Percentiles rank a stretch among this genome's conserved stretches.
These are phyloP conservation scores for Kuraishia ogatae DNA, from an alignment of 805 yeast genomes.

Conservation along the genomic window DNA sequence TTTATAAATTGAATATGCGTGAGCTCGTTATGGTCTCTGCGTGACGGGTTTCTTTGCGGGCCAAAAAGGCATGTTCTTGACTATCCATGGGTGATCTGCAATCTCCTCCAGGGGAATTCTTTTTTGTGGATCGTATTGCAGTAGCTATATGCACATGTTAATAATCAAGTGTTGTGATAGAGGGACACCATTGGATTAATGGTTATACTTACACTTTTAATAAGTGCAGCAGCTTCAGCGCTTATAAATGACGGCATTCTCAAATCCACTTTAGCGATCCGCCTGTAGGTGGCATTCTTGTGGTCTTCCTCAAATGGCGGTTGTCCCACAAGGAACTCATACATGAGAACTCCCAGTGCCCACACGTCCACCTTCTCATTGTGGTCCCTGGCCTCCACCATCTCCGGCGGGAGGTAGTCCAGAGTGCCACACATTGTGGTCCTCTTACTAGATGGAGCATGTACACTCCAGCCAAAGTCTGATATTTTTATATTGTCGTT, in stretches of 20 bases:
- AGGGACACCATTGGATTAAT: background rate
- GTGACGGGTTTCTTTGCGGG: background rate
- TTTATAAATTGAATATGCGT: too few species aligned
- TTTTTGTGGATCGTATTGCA: slow-evolving; percentile 61
- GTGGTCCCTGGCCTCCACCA: slow-evolving; percentile 78
- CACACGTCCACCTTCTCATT: slow-evolving; percentile 78
- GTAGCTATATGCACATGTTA: slow-evolving; percentile 21
- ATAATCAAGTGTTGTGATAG: background rate
- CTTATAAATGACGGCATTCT: slow-evolving; percentile 64
- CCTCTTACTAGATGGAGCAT: slow-evolving; percentile 47
- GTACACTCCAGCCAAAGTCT: slow-evolving; percentile 96
- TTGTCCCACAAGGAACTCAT: slow-evolving; percentile 77
- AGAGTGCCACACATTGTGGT: slow-evolving; percentile 90
- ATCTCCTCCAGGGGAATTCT: slow-evolving; percentile 58
- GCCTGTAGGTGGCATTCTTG: slow-evolving; percentile 67
- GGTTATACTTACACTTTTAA: slow-evolving; percentile 21
- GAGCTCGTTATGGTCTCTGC: background rate
- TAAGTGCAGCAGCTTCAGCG: slow-evolving; percentile 70
- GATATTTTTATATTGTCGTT: slow-evolving; percentile 75
- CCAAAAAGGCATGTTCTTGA: slow-evolving; percentile 59
- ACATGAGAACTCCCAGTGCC: slow-evolving; percentile 85
- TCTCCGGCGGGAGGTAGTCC: slow-evolving; percentile 92
- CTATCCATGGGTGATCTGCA: slow-evolving; percentile 77
- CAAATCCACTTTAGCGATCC: slow-evolving; percentile 73
- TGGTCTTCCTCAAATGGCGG: slow-evolving; percentile 90